Evolutionary conservation across 2,329 filamentous ascomycete species (phyloP), one percentile per base, ranked within the genome.

Genomic region (Pyrenophora teres): DNA sequence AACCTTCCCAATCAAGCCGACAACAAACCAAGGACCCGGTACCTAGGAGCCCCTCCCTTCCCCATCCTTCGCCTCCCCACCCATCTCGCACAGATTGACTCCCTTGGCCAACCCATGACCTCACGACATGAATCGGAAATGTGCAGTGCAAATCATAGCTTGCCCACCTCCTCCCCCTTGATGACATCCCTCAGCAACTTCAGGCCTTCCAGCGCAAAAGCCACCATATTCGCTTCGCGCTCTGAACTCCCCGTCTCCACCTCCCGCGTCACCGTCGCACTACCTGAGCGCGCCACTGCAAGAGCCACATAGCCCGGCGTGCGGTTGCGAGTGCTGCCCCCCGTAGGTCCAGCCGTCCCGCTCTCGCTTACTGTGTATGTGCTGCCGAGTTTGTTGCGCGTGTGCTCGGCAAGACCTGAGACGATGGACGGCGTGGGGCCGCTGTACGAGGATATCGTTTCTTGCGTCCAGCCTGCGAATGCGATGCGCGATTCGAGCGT

Each of bases 271-370:
- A 78, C 76, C 0, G 76, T 80, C 23, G 78, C 81, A 27, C 79
- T 82, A n/a, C 71, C 71, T 15, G 81, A 77, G 12, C 77, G 77
- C 18, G 79, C 79, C 6, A 87, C 81, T n/a, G 84, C 84, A 32
- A 88, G 67, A 13, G 84, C 84, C 23, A 87, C 82, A 75, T 86
- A 87, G 1, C 84, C 85, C 7, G 84, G 84, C 31, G 76, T 82
- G 33, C 84, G 71, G 65, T 86, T 87, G 55, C 72, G 75, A 38
- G 80, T 81, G 23, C 70, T 71, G 0, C 84, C 84, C 0, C 68
- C 83, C 0, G 81, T 85, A 7, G 85, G 85, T 0, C 85, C 85
- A n/a, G 84, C 85, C 2, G 84, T 87, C 1, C 85, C 85, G 45
- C 80, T 83, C 74, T 87, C 83, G 47, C 76, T 77, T 6, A 87